Conservation (phyloP, 768 basidiomycete species). For the Daedalea quercina region DNA sequence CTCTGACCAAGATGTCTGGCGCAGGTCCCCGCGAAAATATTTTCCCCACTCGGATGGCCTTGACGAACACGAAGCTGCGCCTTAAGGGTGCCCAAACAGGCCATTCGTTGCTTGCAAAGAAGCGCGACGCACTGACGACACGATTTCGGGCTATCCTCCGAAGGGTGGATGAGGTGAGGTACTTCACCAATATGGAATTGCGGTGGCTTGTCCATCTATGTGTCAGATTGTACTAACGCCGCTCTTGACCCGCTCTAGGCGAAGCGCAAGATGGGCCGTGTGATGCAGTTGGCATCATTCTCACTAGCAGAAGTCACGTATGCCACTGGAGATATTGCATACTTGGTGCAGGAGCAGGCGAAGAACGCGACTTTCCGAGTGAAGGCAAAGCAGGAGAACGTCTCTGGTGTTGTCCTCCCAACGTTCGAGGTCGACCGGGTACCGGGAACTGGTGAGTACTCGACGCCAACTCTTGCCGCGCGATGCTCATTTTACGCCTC, state of each 20-base stretch:
- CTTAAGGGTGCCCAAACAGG: conserved; percentile 93
- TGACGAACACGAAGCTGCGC: conserved; percentile 86
- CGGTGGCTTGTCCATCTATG: not conserved
- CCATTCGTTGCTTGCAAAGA: conserved; percentile 93
- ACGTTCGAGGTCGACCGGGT: conserved; percentile 91
- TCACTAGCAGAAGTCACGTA: conserved; percentile 99
- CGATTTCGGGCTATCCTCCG: conserved; percentile 89
- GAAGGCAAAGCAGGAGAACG: conserved; percentile 94
- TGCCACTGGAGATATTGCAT: conserved; percentile 94
- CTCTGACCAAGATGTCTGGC: conserved; percentile 64
- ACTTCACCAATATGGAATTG: not conserved
- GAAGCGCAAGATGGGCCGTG: conserved; percentile 97
- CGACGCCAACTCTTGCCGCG: not conserved
- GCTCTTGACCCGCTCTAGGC: conserved; percentile 46
- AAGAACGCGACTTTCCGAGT: conserved; percentile 89
- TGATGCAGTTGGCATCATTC: conserved; percentile 98
- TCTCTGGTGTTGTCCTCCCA: conserved; percentile 92
- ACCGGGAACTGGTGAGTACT: conserved; percentile 63
- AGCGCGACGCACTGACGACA: conserved; percentile 92
- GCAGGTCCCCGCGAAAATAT: conserved; percentile 86
- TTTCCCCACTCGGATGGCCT: conserved; percentile 96
- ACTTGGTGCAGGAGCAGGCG: conserved; percentile 95
- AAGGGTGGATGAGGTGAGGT: conserved; percentile 90
- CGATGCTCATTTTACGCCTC: not conserved
- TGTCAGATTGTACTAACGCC: not conserved